Conservation (phyloP, 129 eudicot species). For the Lactuca sativa region DNA sequence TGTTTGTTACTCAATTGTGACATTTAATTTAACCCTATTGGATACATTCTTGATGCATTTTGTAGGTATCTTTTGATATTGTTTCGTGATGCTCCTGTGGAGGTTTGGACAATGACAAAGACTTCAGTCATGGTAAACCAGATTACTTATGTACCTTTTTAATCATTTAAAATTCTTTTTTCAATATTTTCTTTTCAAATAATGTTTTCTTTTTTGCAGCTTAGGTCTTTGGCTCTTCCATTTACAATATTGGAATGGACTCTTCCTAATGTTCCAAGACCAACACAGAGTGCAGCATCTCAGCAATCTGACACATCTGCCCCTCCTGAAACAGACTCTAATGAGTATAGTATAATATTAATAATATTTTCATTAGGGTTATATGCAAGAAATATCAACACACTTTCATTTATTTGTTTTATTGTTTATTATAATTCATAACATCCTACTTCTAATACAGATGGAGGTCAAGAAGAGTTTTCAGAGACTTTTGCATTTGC, state of each 20-base stretch:
- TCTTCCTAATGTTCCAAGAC: conserved; percentile 94
- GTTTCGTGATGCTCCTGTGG: conserved; percentile 98
- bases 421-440: neutral
- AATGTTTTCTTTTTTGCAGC: conserved; percentile 46
- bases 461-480: conserved; percentile 82
- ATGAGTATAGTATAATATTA: conserved; percentile 39
- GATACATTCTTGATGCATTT: conserved; percentile 11
- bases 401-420: neutral
- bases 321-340: conserved; percentile 53
- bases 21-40: too few relatives aligned
- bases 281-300: conserved; percentile 55
- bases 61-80: conserved; percentile 83
- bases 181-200: conserved; percentile 1
- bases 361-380: conserved; percentile 10
- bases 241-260: conserved; percentile 98
- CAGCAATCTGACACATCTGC: conserved; percentile 44
- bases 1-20: too few relatives aligned
- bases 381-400: neutral
- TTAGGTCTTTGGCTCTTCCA: conserved; percentile 98
- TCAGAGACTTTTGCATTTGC: conserved; percentile 98
- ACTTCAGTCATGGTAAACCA: conserved; percentile 81
- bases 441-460: conserved; percentile 41
- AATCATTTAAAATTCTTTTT: too few relatives aligned
- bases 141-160: conserved; percentile 11
- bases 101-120: conserved; percentile 99